Base-by-base conservation (phyloP, 2,329 filamentous ascomycete species). In the Epichloe amarillans region DNA sequence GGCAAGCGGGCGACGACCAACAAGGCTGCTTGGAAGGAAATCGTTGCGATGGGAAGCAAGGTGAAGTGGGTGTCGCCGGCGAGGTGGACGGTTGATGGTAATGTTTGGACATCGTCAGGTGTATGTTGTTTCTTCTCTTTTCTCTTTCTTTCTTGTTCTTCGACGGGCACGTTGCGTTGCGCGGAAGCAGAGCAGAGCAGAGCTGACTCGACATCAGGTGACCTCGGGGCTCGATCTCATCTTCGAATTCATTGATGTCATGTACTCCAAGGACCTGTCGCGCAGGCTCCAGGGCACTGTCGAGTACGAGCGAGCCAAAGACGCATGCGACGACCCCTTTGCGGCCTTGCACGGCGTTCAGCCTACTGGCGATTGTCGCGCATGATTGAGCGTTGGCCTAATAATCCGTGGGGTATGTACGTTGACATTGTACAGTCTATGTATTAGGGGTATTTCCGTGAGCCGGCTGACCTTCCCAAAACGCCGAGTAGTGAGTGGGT, bases 71-170 rank as follows among this genome's bases (percentile, higher is more conserved):
- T 80, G 30, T 64, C 69, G 1, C 69, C 71, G 39, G 82, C 82
- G 26, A 69, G 82, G 42, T 86, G 81, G 80, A 76, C 84, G 0
- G 66, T 70, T 0, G 80, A 85, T 61, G 80, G 77, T 4, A 81
- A 83, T 50, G 66, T 84, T 3, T 86, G 82, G 80, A 79, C 76
- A 3, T 76, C 76, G 4, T 80, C 78, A 1, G 82, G 83, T 46
- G 63, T 66, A 51, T 71, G 49, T 56, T 44, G 37, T 5, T 40
- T 21, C 14, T 39, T 15, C 17, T 6, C 15, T 8, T 26, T 30
- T 44, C 30, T 21, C 17, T 26, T 23, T 46, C 6, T 5, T 23
- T 17, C 36, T 38, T 14, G 15, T 11, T 14, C 36, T 11, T 14
- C 36, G 36, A n/a, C 36, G 36, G 36, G 36, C 36, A n/a, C 5